These are phyloP conservation scores for Vaccinium myrtillus DNA, from an alignment of 148 eudicot species.

Conservation along the genomic window DNA sequence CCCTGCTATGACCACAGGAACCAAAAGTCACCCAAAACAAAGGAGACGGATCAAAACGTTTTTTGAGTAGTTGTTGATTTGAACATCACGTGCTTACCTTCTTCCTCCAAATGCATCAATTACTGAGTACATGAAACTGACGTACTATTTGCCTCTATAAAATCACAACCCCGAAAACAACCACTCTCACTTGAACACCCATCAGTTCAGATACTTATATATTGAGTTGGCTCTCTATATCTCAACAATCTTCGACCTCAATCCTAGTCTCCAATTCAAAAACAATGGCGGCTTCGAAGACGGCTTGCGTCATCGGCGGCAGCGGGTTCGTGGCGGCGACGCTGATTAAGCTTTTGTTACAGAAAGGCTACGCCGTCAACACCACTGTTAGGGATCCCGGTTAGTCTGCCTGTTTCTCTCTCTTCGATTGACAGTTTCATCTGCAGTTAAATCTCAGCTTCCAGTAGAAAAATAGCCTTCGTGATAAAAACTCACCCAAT, in stretches of 20 bases:
- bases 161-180: not conserved
- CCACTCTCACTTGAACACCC: not conserved
- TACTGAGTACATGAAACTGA: not conserved
- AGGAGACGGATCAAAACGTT: not conserved
- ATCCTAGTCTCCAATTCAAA: not conserved
- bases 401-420: constrained; percentile 18
- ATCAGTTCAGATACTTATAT: too few species aligned
- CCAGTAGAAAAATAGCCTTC: not conserved
- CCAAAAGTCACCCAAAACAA: not conserved
- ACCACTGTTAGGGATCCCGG: constrained; percentile 73
- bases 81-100: constrained; percentile 13
- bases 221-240: not conserved
- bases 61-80: not conserved
- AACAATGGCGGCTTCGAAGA: constrained; percentile 17
- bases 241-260: too few species aligned
- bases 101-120: constrained; percentile 15
- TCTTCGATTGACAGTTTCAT: too few species aligned
- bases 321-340: constrained; percentile 54
- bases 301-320: constrained; percentile 59
- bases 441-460: not conserved
- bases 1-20: too few species aligned
- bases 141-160: not conserved
- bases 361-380: constrained; percentile 49
- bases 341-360: constrained; percentile 48
- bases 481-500: not conserved